Percentiles rank a stretch among this genome's conserved stretches.
Conservation (phyloP, 169 alveolate species). For the Cyclospora cayetanensis region DNA sequence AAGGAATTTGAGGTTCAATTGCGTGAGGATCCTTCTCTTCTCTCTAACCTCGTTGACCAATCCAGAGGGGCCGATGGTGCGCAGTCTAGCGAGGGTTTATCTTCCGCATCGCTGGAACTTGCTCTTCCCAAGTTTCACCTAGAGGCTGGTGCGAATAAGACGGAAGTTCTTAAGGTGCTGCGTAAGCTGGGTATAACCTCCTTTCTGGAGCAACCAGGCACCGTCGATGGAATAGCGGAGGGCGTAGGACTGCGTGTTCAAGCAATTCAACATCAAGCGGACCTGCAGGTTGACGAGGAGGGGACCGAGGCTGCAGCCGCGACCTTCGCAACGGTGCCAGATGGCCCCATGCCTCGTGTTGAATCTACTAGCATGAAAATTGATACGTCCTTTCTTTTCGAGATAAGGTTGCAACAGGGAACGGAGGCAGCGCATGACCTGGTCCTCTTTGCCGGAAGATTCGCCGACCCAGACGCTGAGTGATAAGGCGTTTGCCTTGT, state of each 20-base stretch:
- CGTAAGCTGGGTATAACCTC: neutral
- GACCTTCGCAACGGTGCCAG: too few relatives aligned
- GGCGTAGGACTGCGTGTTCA: neutral
- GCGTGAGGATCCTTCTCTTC: neutral
- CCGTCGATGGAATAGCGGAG: neutral
- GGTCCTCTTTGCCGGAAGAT: neutral
- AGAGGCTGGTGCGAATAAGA: neutral
- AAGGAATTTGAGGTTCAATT: neutral
- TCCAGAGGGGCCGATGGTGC: neutral
- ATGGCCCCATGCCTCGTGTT: too few relatives aligned
- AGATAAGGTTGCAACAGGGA: neutral
- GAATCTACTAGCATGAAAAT: neutral
- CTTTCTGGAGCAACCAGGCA: neutral
- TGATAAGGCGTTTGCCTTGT: too few relatives aligned
- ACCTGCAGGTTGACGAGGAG: neutral
- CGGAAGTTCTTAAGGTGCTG: neutral
- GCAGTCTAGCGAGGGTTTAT: neutral
- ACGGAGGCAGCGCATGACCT: neutral
- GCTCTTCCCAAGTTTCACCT: neutral
- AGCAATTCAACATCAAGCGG: neutral
- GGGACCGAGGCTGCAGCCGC: neutral
- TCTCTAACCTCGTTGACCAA: neutral
- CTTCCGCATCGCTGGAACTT: neutral
- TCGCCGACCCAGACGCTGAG: too few relatives aligned
- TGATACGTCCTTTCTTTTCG: neutral